phyloP scores from a whole-genome alignment of 2,329 filamentous ascomycete genomes.

The Diaporthe citrichinensis region DNA sequence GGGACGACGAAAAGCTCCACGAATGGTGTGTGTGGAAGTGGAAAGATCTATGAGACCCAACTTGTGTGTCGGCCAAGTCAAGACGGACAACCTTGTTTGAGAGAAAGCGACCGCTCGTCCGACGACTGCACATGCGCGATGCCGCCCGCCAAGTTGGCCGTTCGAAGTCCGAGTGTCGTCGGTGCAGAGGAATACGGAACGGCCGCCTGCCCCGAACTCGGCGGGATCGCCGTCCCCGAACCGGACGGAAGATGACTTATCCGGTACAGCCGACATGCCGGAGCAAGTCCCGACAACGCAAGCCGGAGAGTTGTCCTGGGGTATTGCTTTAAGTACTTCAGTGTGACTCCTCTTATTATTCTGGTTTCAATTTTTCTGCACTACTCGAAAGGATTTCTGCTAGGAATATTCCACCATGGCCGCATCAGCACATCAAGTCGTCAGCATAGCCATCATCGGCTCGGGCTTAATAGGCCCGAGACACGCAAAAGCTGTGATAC shows the following conservation, averaged over 20 bases:
- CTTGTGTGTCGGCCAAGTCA: too few relatives aligned
- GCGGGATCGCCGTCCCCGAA: not conserved
- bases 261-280: not conserved
- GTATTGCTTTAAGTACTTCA: not conserved
- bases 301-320: too few relatives aligned
- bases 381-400: not conserved
- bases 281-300: not conserved
- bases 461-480: slow-evolving; percentile 50
- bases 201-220: not conserved
- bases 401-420: not conserved
- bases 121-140: not conserved
- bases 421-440: not conserved
- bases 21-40: slow-evolving; percentile 42
- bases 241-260: slow-evolving; percentile 3
- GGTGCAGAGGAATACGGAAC: not conserved
- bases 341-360: not conserved
- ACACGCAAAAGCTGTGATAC: slow-evolving; percentile 49
- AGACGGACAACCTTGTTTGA: too few relatives aligned
- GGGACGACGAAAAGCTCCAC: slow-evolving; percentile 41
- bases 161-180: not conserved
- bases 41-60: slow-evolving; percentile 31
- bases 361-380: too few relatives aligned
- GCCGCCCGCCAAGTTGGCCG: not conserved
- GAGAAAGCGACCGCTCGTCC: not conserved
- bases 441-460: slow-evolving; percentile 50